Percentiles rank a stretch among this genome's conserved stretches.
Conservation (phyloP, 1,284 basidiomycete genomes). For the Malassezia equina region DNA sequence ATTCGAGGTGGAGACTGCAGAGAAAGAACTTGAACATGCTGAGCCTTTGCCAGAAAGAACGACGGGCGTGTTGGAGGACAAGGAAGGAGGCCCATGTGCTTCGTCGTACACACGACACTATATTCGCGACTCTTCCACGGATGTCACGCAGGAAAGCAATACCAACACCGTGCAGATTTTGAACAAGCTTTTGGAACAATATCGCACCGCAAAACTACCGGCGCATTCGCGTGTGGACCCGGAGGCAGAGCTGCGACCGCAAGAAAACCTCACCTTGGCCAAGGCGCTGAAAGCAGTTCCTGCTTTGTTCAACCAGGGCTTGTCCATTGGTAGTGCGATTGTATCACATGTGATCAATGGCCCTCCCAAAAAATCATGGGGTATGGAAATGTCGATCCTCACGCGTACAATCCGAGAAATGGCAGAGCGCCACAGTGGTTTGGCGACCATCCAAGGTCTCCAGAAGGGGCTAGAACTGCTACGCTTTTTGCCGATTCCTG, state of each 20-base stretch:
- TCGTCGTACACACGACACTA: slow-evolving; percentile 10
- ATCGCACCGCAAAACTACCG: slow-evolving; percentile 31
- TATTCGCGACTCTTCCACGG: slow-evolving; percentile 12
- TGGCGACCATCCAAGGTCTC: slow-evolving; percentile 63
- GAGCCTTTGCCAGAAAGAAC: neutral
- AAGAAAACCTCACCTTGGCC: slow-evolving; percentile 29
- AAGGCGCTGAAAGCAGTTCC: slow-evolving; percentile 44
- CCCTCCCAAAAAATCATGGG: slow-evolving; percentile 73
- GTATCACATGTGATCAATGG: slow-evolving; percentile 53
- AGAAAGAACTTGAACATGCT: neutral
- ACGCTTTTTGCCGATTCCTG: slow-evolving; percentile 74
- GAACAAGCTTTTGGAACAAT: slow-evolving; percentile 38
- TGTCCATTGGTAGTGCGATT: slow-evolving; percentile 40
- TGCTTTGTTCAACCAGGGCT: slow-evolving; percentile 40
- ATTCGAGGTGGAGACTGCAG: neutral
- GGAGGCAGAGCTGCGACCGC: slow-evolving; percentile 20
- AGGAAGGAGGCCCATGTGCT: neutral
- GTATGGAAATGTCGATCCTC: slow-evolving; percentile 57
- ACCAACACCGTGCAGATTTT: slow-evolving; percentile 25
- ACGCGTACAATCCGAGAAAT: slow-evolving; percentile 76
- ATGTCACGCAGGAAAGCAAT: neutral
- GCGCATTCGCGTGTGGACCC: slow-evolving; percentile 37
- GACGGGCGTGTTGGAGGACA: neutral
- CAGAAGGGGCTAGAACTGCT: slow-evolving; percentile 71
- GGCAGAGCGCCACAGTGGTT: slow-evolving; percentile 62